A percentile compares a stretch with the other conserved stretches of the same genome.
These are phyloP conservation scores for Schrenkiella parvula DNA, from an alignment of 345 rosid genomes.

Conservation along the genomic window DNA sequence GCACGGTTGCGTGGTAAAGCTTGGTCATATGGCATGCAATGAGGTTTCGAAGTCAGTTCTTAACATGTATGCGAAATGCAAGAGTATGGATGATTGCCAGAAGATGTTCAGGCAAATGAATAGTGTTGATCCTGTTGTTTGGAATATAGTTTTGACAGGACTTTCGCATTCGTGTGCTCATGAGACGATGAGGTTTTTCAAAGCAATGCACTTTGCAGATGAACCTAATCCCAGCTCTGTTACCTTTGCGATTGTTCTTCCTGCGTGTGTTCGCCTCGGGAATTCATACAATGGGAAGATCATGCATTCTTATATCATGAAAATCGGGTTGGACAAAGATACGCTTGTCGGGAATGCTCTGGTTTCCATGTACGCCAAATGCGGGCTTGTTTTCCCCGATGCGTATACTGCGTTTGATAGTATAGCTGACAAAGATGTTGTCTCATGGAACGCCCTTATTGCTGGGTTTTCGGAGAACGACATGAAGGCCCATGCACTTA, in stretches of 20 bases:
- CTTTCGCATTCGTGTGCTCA: conserved; percentile 43
- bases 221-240: conserved; percentile 55
- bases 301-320: conserved; percentile 48
- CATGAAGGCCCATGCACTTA: conserved; percentile 47
- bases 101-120: conserved; percentile 52
- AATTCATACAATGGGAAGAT: conserved; percentile 47
- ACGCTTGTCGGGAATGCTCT: conserved; percentile 75
- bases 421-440: conserved; percentile 63
- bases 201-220: conserved; percentile 37
- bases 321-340: conserved; percentile 55
- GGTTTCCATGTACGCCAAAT: conserved; percentile 78
- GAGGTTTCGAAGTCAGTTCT: conserved; percentile 66
- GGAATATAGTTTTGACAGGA: conserved; percentile 80
- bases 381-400: conserved; percentile 44
- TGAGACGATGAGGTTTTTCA: conserved; percentile 50
- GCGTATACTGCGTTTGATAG: conserved; percentile 52
- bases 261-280: conserved; percentile 61
- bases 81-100: conserved; percentile 50
- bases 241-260: conserved; percentile 63
- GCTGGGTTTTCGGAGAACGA: conserved; percentile 79
- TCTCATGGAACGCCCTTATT: conserved; percentile 88
- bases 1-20: conserved; percentile 44
- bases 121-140: conserved; percentile 55
- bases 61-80: conserved; percentile 73
- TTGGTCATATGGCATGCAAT: conserved; percentile 50